phyloP scores from a whole-genome alignment of 108 stramenopile species.

The Seminavis robusta region DNA sequence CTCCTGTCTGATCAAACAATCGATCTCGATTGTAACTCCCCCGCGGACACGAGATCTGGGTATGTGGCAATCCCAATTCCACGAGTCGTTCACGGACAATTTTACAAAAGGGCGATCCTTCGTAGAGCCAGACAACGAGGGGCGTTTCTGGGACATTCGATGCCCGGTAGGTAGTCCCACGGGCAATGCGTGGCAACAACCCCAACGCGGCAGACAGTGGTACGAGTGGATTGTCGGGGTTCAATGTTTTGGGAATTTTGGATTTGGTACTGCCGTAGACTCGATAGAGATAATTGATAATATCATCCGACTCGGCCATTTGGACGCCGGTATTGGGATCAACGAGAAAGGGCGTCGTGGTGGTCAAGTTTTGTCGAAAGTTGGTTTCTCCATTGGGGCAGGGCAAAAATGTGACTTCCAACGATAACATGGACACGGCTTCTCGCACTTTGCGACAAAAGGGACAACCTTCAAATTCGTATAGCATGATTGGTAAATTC shows the following conservation, averaged over 20 bases:
- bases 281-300: conserved; percentile 78
- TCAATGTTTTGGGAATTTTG: too few species aligned
- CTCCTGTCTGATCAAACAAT: conserved; percentile 18
- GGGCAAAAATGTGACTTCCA: conserved; percentile 74
- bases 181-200: too few species aligned
- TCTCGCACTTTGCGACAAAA: conserved; percentile 87
- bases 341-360: conserved; percentile 82
- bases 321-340: conserved; percentile 88
- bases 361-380: conserved; percentile 51
- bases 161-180: too few species aligned
- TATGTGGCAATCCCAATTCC: conserved; percentile 22
- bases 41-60: conserved; percentile 21
- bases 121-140: conserved; percentile 31
- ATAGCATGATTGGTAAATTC: conserved; percentile 68
- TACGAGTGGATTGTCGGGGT: too few species aligned
- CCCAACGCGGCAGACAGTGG: too few species aligned
- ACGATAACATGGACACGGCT: conserved; percentile 72
- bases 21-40: conserved; percentile 34
- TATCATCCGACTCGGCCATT: conserved; percentile 78
- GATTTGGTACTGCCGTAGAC: too few species aligned
- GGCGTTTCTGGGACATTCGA: too few species aligned
- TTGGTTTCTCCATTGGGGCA: conserved; percentile 47
- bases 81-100: conserved; percentile 18
- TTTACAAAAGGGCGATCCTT: conserved; percentile 34
- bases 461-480: conserved; percentile 87